Evolutionary conservation across 129 eudicot species (phyloP).

Genomic region (Lactuca sativa): DNA sequence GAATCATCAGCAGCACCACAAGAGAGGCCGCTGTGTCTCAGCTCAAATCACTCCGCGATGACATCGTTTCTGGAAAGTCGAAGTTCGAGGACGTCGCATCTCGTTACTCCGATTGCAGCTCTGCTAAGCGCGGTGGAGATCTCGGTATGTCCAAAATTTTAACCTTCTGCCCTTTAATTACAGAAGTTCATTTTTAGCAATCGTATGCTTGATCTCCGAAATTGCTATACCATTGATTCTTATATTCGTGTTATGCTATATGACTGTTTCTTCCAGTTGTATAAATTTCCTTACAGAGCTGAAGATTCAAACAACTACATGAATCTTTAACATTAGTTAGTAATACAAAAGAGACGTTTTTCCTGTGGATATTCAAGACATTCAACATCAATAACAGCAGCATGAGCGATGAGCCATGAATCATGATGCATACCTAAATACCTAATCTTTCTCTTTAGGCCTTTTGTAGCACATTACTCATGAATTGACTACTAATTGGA

Average conservation of each 20-base stretch:
- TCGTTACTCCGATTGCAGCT: conserved; percentile 77
- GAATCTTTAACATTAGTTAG: no score
- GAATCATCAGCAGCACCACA: conserved; percentile 66
- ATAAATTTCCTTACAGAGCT: no score
- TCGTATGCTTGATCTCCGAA: neutral
- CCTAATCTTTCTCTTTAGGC: no score
- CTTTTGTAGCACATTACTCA: neutral
- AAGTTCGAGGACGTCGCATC: conserved; percentile 78
- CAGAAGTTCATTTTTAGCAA: neutral
- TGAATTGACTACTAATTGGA: neutral
- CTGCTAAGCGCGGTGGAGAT: conserved; percentile 99
- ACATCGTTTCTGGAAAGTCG: conserved; percentile 63
- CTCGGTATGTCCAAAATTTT: conserved; percentile 47
- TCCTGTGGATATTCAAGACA: no score
- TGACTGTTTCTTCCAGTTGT: neutral
- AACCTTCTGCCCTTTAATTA: neutral
- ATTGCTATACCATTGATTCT: neutral
- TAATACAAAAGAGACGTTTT: no score
- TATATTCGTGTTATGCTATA: neutral
- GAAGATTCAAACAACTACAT: no score
- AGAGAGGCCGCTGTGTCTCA: conserved; percentile 75
- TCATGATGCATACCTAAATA: no score
- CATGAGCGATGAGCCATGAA: no score
- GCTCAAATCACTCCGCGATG: conserved; percentile 71
- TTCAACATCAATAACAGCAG: no score